Base-by-base conservation (phyloP, 2,329 filamentous ascomycete species). In the Grosmannia huntii region DNA sequence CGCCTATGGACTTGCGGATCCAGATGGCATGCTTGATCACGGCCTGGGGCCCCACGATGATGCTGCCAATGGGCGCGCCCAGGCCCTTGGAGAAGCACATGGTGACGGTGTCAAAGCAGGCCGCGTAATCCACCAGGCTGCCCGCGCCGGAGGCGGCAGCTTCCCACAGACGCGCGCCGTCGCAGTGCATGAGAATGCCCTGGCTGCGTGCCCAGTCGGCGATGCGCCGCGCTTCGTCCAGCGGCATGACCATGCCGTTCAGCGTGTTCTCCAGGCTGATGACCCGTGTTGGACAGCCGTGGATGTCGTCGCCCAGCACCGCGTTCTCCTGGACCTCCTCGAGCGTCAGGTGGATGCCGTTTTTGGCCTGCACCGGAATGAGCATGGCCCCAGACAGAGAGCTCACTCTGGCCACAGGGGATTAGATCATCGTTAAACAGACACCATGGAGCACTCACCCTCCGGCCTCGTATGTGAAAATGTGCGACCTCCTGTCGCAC, bases 231-330 rank as follows among this genome's bases (percentile, higher is more conserved):
- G 84, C 79, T 69, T 95, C 90, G 1, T 73, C 71, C 1, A 95
- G 76, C 0, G 90, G 91, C 77, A 89, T 86, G 51, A 96, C 76
- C 65, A 84, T 83, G 27, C 90, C 90, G 58, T 83, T 82, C 55
- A 95, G 78, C 1, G 91, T 96, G 68, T 95, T 96, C 68, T 96
- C 90, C 53, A 96, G 75, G 61, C 82, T 85, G 64, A 96, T 89
- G 55, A 96, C 80, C 51, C 82, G 82, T 0, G 90, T 95, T 0
- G 90, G 90, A 66, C 87, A 90, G 36, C 78, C 76, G 68, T 95
- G 89, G 23, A 94, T 80, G 64, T 95, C 82, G 57, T 87, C 79
- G 62, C 78, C 75, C 0, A 90, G 68, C 0, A 86, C 76, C 5
- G 81, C 82, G 62, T 87, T 74, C 61, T 81, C 78, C 67, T 85